Percentiles rank a stretch among this genome's conserved stretches.
phyloP scores from a whole-genome alignment of 2,329 filamentous ascomycete species.

The Chlorencoelia australis region DNA sequence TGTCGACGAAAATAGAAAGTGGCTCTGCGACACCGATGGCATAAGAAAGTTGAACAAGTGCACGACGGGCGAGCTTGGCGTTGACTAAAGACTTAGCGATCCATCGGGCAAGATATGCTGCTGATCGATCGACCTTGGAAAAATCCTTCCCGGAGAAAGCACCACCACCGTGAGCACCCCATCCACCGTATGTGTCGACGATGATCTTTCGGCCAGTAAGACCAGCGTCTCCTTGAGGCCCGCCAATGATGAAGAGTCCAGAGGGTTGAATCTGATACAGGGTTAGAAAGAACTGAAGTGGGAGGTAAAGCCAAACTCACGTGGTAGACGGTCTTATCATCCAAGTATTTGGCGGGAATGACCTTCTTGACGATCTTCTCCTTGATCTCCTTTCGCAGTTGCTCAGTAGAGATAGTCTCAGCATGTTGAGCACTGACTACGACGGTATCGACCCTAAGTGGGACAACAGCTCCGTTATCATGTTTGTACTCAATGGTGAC shows the following conservation, averaged over 20 bases:
- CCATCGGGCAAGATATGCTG: conserved; percentile 95
- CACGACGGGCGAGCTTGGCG: conserved; percentile 81
- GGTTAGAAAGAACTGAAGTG: conserved; percentile 8
- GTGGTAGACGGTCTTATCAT: conserved; percentile 93
- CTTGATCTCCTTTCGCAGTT: conserved; percentile 86
- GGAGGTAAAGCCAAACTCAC: conserved; percentile 38
- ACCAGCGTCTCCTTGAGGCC: conserved; percentile 97
- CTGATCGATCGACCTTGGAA: conserved; percentile 99
- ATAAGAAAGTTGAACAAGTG: conserved; percentile 95
- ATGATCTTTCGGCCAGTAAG: conserved; percentile 97
- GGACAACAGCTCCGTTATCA: conserved; percentile 87
- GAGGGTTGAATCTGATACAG: conserved; percentile 74
- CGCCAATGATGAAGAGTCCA: conserved; percentile 97
- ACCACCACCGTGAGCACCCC: conserved; percentile 99
- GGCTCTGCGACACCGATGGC: conserved; percentile 98
- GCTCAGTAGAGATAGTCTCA: conserved; percentile 77
- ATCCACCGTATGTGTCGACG: conserved; percentile 98
- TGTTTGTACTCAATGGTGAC: conserved; percentile 98
- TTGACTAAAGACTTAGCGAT: conserved; percentile 96
- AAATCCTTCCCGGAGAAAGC: conserved; percentile 99
- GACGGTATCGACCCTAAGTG: conserved; percentile 87
- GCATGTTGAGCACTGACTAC: conserved; percentile 95
- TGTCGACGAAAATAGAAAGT: conserved; percentile 94
- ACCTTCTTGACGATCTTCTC: conserved; percentile 96
- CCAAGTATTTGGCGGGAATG: conserved; percentile 86